Evolutionary conservation across 345 rosid species (phyloP).

Genomic region (Ceriops decandra): DNA sequence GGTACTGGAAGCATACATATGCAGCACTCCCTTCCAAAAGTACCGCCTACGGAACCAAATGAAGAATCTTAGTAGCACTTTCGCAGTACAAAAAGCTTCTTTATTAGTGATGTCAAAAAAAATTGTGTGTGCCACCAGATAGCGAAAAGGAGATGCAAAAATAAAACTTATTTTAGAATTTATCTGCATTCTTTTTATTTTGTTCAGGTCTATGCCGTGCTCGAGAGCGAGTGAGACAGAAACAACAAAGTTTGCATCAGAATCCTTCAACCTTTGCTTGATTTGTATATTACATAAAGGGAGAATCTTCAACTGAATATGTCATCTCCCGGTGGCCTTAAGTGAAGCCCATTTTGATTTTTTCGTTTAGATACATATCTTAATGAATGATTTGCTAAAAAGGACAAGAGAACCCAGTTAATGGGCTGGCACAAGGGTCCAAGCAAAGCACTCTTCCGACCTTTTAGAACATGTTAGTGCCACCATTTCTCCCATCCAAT

Average conservation of each 20-base stretch:
- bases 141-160: background rate
- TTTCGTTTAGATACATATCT: slow-evolving; percentile 23
- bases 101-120: background rate
- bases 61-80: slow-evolving; percentile 34
- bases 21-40: slow-evolving; percentile 13
- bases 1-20: no score
- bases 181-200: background rate
- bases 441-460: slow-evolving; percentile 20
- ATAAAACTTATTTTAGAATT: background rate
- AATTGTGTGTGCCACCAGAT: background rate
- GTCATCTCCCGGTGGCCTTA: slow-evolving; percentile 49
- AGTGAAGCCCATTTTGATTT: slow-evolving; percentile 42
- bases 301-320: slow-evolving; percentile 47
- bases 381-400: slow-evolving; percentile 20
- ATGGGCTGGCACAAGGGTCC: slow-evolving; percentile 46
- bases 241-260: slow-evolving; percentile 38
- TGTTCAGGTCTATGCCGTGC: background rate
- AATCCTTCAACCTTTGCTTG: slow-evolving; percentile 47
- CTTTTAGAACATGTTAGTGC: slow-evolving; percentile 60
- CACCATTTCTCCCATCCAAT: slow-evolving; percentile 34
- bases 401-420: slow-evolving; percentile 52
- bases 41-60: slow-evolving; percentile 20
- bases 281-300: slow-evolving; percentile 40
- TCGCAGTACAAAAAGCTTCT: slow-evolving; percentile 35
- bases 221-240: background rate